Evolutionary conservation across 768 basidiomycete genomes (phyloP).

Genomic region (Lyophyllum atratum): DNA sequence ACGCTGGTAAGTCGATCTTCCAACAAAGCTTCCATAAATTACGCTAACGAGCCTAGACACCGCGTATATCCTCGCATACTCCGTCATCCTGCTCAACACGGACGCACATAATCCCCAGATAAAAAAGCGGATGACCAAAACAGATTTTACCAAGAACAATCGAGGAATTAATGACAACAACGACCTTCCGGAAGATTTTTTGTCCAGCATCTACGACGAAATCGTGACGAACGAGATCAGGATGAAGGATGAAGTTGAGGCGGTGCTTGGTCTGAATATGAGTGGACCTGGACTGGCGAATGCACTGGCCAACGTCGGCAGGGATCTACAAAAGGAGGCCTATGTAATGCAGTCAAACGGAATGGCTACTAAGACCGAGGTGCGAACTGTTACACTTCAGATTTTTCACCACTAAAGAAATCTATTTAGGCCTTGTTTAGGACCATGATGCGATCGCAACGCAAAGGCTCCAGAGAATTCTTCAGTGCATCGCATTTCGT

Average conservation of each 20-base stretch:
- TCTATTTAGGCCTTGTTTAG: constrained; percentile 77
- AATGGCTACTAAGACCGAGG: constrained; percentile 97
- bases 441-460: constrained; percentile 89
- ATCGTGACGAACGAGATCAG: constrained; percentile 92
- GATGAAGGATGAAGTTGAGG: constrained; percentile 97
- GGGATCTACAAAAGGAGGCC: constrained; percentile 94
- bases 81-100: constrained; percentile 94
- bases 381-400: constrained; percentile 27
- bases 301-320: constrained; percentile 84
- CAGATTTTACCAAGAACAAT: constrained; percentile 93
- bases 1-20: constrained; percentile 69
- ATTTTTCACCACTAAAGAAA: constrained; percentile 13
- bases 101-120: constrained; percentile 96
- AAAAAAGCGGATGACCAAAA: constrained; percentile 91
- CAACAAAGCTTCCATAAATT: not conserved
- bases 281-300: constrained; percentile 75
- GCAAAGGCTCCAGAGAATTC: constrained; percentile 84
- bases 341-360: constrained; percentile 94
- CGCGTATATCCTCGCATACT: constrained; percentile 94
- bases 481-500: constrained; percentile 96
- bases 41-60: constrained; percentile 55
- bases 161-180: constrained; percentile 92
- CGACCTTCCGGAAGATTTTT: constrained; percentile 85
- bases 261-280: constrained; percentile 41
- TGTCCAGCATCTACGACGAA: constrained; percentile 83